Conservation (phyloP, 164 flowering plant genomes). For the Berberis thunbergii region DNA sequence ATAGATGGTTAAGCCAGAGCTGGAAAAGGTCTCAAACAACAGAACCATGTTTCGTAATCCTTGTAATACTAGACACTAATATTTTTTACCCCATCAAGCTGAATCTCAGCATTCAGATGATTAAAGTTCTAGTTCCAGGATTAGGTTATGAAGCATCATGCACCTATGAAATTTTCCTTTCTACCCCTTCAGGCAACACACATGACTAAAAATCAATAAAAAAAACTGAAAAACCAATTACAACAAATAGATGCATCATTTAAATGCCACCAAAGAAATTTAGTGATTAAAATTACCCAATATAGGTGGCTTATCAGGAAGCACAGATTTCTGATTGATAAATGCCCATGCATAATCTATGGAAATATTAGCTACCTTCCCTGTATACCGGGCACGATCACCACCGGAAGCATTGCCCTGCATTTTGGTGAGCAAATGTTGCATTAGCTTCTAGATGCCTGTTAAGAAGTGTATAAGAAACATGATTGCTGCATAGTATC, state of each 20-base stretch:
- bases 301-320: slow-evolving; percentile 61
- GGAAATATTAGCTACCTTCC: slow-evolving; percentile 40
- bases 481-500: background rate
- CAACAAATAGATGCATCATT: background rate
- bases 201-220: background rate
- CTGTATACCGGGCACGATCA: slow-evolving; percentile 61
- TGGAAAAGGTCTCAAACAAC: too few relatives aligned
- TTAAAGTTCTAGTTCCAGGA: too few relatives aligned
- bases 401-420: slow-evolving; percentile 99
- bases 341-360: slow-evolving; percentile 59
- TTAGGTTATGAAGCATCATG: too few relatives aligned
- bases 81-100: too few relatives aligned
- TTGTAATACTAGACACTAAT: too few relatives aligned
- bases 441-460: background rate
- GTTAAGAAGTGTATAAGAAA: background rate
- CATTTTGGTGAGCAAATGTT: slow-evolving; percentile 1
- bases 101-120: too few relatives aligned
- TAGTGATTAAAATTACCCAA: slow-evolving; percentile 32
- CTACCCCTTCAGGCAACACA: background rate
- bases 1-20: too few relatives aligned
- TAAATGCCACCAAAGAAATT: background rate
- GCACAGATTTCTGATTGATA: slow-evolving; percentile 48
- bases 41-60: too few relatives aligned
- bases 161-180: too few relatives aligned
- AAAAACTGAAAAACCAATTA: too few relatives aligned